phyloP scores from a whole-genome alignment of 2,329 filamentous ascomycete species.

The Dactylellina drechsleri region DNA sequence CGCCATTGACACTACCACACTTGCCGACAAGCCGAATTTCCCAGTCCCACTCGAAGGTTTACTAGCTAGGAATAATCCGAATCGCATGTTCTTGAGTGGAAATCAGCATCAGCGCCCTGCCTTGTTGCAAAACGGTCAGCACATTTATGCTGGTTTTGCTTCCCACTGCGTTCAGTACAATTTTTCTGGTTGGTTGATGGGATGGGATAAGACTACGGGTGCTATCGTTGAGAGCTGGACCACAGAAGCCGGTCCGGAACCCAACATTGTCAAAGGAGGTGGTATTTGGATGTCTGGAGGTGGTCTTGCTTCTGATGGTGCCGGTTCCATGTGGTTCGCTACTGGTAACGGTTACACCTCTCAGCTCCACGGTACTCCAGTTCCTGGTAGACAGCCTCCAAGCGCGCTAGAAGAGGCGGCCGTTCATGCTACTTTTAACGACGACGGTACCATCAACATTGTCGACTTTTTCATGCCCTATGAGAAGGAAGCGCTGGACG shows the following conservation, averaged over 20 bases:
- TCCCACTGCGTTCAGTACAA: constrained; percentile 68
- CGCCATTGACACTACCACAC: constrained; percentile 64
- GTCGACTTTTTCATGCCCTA: constrained; percentile 67
- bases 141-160: constrained; percentile 66
- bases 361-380: constrained; percentile 63
- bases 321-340: constrained; percentile 65
- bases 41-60: constrained; percentile 64
- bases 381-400: constrained; percentile 64
- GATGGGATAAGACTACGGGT: constrained; percentile 65
- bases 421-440: constrained; percentile 65
- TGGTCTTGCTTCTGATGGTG: constrained; percentile 65
- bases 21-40: constrained; percentile 63
- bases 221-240: constrained; percentile 64
- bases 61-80: constrained; percentile 64
- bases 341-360: constrained; percentile 66
- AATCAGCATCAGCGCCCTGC: constrained; percentile 66
- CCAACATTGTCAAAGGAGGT: constrained; percentile 61
- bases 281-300: constrained; percentile 67
- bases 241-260: constrained; percentile 64
- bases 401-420: constrained; percentile 66
- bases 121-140: constrained; percentile 65
- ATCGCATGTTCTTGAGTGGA: constrained; percentile 64
- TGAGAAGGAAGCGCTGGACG: constrained; percentile 66
- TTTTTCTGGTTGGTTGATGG: constrained; percentile 66
- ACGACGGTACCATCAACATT: constrained; percentile 63